Evolutionary conservation across 2,329 filamentous ascomycete species (phyloP).

Genomic region (Beauveria australis): DNA sequence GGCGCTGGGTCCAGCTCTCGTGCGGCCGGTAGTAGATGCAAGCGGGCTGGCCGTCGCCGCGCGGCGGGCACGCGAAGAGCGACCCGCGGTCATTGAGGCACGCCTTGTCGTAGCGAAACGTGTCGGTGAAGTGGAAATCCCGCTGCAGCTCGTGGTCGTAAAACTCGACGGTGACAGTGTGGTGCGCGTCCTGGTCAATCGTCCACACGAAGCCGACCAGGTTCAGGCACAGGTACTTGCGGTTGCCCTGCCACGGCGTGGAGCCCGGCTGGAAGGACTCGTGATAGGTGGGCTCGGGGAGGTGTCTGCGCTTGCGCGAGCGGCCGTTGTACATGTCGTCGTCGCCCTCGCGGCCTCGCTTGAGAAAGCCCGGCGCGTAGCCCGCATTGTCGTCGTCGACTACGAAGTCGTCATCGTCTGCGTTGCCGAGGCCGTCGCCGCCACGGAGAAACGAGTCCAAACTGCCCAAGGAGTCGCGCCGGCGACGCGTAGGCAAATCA

Average conservation of each 20-base stretch:
- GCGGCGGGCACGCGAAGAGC: conserved; percentile 73
- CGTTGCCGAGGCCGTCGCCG: conserved; percentile 14
- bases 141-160: conserved; percentile 89
- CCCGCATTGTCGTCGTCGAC: conserved; percentile 93
- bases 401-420: conserved; percentile 69
- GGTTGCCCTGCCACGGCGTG: conserved; percentile 90
- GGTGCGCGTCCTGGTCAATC: conserved; percentile 84
- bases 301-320: conserved; percentile 40
- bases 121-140: conserved; percentile 96
- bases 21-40: conserved; percentile 95
- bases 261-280: conserved; percentile 86
- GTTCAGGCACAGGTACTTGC: conserved; percentile 89
- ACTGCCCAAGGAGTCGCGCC: conserved; percentile 62
- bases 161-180: conserved; percentile 95
- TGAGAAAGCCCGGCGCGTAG: conserved; percentile 57
- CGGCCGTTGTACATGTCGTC: conserved; percentile 37
- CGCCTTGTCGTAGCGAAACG: conserved; percentile 91
- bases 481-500: conserved; percentile 37
- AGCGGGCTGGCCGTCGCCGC: conserved; percentile 57
- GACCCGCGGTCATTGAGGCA: conserved; percentile 80
- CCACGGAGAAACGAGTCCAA: conserved; percentile 70
- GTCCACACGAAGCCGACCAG: conserved; percentile 95
- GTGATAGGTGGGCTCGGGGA: conserved; percentile 60
- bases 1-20: conserved; percentile 87
- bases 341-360: conserved; percentile 42